These are phyloP conservation scores for Diddensiella caesifluorescens DNA, from an alignment of 805 yeast genomes.

Conservation along the genomic window DNA sequence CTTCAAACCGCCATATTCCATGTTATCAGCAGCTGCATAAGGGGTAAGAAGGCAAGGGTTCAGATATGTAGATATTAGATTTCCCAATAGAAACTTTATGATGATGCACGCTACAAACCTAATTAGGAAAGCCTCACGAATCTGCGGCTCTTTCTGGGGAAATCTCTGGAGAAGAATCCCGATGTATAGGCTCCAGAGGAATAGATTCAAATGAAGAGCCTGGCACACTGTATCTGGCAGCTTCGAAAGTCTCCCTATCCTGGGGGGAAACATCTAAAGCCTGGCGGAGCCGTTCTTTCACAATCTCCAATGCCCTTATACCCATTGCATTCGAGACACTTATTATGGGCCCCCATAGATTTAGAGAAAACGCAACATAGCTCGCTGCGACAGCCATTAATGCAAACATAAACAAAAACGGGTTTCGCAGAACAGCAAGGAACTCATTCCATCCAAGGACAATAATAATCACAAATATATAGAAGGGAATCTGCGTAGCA, in stretches of 20 bases:
- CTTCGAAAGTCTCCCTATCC: not conserved
- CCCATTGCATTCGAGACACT: slow-evolving; percentile 52
- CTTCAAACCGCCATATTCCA: slow-evolving; percentile 7
- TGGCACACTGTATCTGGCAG: not conserved
- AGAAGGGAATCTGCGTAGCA: slow-evolving; percentile 75
- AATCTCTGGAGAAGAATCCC: too few relatives aligned
- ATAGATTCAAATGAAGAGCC: slow-evolving; percentile 27
- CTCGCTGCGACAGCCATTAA: slow-evolving; percentile 54
- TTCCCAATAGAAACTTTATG: too few relatives aligned
- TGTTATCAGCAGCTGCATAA: not conserved
- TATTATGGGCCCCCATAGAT: slow-evolving; percentile 71
- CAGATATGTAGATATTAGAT: too few relatives aligned
- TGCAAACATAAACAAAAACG: slow-evolving; percentile 59
- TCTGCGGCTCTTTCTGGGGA: too few relatives aligned
- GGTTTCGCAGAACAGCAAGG: slow-evolving; percentile 79
- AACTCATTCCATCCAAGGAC: slow-evolving; percentile 95
- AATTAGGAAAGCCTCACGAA: too few relatives aligned
- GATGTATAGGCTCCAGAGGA: slow-evolving; percentile 34
- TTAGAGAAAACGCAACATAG: slow-evolving; percentile 63
- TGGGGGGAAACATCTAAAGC: slow-evolving; percentile 47
- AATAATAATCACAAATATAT: slow-evolving; percentile 65
- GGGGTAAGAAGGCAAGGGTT: not conserved
- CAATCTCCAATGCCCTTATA: slow-evolving; percentile 52
- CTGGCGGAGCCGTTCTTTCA: slow-evolving; percentile 56
- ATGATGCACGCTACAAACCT: too few relatives aligned